Base-by-base conservation (phyloP, 2,329 filamentous ascomycete species). In the Elsinoe batatas region DNA sequence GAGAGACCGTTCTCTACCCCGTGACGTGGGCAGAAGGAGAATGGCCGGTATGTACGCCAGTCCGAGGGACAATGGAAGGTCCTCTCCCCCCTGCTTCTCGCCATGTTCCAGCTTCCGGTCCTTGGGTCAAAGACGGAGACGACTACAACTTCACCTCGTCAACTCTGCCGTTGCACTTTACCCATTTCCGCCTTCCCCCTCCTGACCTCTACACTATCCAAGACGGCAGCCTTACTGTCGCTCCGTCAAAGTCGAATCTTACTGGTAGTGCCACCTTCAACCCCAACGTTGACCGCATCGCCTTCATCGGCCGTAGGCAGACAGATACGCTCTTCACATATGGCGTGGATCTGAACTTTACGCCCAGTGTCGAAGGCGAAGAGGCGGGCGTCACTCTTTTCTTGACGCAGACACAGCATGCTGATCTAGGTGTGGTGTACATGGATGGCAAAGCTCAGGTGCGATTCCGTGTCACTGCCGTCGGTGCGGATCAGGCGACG, bases 321-420 rank as follows among this genome's bases (percentile, higher is more conserved):
- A 76, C 76, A 4, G 74, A 82, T 58, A 77, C 78, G 0, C 65
- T 79, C 0, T 82, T 82, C 63, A 74, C 68, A 0, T 82, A 72
- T 62, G 71, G 67, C 44, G 71, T 78, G 2, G 69, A 77, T 56
- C 51, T 81, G 0, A 65, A 69, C 6, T 80, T 76, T 60, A 56
- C 62, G 0, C 73, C 77, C 0, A 63, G 63, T 0, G 57, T 57
- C 0, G 44, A 63, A 0, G 71, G 72, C 1, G 73, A 78, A 57
- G 79, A 82, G 63, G 75, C 77, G 1, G 79, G 79, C 0, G 67
- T 81, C 3, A 75, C 74, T 0, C 68, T 74, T 0, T 81, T 81
- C 62, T 66, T 81, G 33, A 79, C 74, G 0, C 73, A 80, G 62
- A 73, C 75, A 59, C 74, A 80, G 57, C 78, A 81, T 53, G 65